These are phyloP conservation scores for Urostyla sp. DNA, from an alignment of 73 alveolate genomes.

Conservation along the genomic window DNA sequence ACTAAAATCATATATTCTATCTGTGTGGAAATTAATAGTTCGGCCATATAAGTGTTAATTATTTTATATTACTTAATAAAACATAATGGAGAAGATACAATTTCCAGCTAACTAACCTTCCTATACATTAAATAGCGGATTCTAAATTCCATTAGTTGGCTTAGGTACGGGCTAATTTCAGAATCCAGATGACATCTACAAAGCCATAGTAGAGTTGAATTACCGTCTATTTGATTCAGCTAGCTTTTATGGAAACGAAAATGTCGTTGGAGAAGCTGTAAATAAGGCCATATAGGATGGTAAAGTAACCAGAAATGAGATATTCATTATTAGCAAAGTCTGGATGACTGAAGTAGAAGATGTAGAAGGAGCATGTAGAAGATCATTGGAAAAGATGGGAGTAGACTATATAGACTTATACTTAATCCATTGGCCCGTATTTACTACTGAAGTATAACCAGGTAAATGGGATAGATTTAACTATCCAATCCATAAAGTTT, in stretches of 20 bases:
- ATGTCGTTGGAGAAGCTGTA: conserved; percentile 86
- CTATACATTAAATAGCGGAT: conserved; percentile 54
- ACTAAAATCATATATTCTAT: too few species aligned
- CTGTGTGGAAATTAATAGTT: too few species aligned
- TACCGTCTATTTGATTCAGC: conserved; percentile 87
- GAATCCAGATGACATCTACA: conserved; percentile 10
- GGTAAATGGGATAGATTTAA: neutral
- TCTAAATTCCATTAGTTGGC: conserved; percentile 76
- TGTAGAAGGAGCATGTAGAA: conserved; percentile 69
- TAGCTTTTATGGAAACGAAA: conserved; percentile 81
- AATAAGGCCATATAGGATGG: conserved; percentile 48
- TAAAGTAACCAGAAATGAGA: conserved; percentile 72
- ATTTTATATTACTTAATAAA: too few species aligned
- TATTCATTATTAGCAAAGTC: conserved; percentile 70
- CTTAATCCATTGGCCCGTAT: conserved; percentile 82
- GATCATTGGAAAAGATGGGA: conserved; percentile 67
- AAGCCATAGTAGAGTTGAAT: conserved; percentile 67
- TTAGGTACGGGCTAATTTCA: conserved; percentile 65
- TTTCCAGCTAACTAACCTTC: conserved; percentile 8
- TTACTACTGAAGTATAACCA: neutral
- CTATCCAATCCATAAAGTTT: conserved; percentile 69
- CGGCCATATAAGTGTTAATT: too few species aligned
- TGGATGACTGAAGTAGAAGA: conserved; percentile 72
- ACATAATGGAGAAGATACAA: neutral
- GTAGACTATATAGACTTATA: conserved; percentile 78